Evolutionary conservation across 2,329 filamentous ascomycete genomes (phyloP), one percentile per base, ranked within the genome.

Genomic region (Paradendryphiella salina): DNA sequence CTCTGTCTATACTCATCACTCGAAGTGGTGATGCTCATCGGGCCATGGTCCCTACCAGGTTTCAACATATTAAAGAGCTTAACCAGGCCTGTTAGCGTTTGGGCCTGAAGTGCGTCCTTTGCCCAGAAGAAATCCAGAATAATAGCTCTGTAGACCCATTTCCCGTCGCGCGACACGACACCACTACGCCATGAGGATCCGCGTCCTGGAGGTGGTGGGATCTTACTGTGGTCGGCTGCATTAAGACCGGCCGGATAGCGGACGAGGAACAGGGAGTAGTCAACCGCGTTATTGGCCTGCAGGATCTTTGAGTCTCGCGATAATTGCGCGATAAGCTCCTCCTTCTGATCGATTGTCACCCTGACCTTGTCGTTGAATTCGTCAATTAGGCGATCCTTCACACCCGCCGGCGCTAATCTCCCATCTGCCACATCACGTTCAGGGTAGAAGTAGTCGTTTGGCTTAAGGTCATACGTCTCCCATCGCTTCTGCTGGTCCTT

Each of bases 71-170:
- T 89, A 61, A 85, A 88, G 0, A 79, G 73, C 40, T 81, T 81
- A 51, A 90, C 81, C 29, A 89, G 69, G 0, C 81, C 79, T 0
- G 86, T 88, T 80, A 90, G 82, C 1, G 82, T 76, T 67, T 80
- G 82, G 0, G 88, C 83, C 46, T 83, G 85, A 0, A 85, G 61
- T 59, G 85, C 86, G 70, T 89, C 86, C 71, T 87, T 88, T 0
- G 86, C 83, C 87, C 87, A 90, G 75, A 90, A 89, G 73, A 91
- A 90, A 69, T 90, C 88, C 28, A 90, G 75, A 11, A 90, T 72
- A 0, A 85, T 80, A 3, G 81, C 85, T 2, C 87, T 80, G 63
- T 89, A 90, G 10, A 85, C 75, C 77, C 85, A 87, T 59, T 83
- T 82, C 0, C 82, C 82, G 61, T 89, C 84, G 0, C 79, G 75